phyloP scores from a whole-genome alignment of 345 rosid species.

The Psidium guajava region DNA sequence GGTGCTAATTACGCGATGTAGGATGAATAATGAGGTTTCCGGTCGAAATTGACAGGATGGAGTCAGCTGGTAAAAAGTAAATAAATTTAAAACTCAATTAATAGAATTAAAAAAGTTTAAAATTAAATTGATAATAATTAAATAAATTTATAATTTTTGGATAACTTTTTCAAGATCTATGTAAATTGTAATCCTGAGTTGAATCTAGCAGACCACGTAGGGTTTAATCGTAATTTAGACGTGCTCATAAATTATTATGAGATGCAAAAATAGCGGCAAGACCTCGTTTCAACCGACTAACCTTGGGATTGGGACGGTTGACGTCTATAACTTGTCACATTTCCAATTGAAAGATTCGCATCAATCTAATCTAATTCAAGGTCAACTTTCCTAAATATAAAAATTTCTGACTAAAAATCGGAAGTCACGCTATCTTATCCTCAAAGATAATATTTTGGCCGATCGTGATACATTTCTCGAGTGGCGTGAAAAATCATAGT shows the following conservation, averaged over 20 bases:
- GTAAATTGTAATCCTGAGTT: not conserved
- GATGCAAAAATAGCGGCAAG: not conserved
- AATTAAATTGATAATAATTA: no score
- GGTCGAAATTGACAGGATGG: accelerated
- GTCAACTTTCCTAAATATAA: not conserved
- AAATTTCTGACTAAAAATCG: not conserved
- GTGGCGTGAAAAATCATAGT: not conserved
- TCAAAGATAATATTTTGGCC: not conserved
- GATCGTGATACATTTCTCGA: not conserved
- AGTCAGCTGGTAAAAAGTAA: no score
- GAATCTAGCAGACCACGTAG: not conserved
- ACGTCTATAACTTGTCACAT: not conserved
- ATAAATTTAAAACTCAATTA: no score
- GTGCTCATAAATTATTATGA: not conserved
- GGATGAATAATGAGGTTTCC: accelerated
- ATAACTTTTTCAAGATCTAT: not conserved
- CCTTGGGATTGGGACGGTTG: not conserved
- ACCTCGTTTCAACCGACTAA: not conserved
- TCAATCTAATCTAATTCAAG: not conserved
- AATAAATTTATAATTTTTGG: no score
- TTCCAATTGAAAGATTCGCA: not conserved
- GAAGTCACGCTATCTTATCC: not conserved
- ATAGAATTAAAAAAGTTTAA: no score
- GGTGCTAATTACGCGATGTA: no score
- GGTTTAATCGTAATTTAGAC: not conserved